Evolutionary conservation across 352 stramenopile species (phyloP), one percentile per base, ranked within the genome.

Genomic region (Blastocystis sp.): DNA sequence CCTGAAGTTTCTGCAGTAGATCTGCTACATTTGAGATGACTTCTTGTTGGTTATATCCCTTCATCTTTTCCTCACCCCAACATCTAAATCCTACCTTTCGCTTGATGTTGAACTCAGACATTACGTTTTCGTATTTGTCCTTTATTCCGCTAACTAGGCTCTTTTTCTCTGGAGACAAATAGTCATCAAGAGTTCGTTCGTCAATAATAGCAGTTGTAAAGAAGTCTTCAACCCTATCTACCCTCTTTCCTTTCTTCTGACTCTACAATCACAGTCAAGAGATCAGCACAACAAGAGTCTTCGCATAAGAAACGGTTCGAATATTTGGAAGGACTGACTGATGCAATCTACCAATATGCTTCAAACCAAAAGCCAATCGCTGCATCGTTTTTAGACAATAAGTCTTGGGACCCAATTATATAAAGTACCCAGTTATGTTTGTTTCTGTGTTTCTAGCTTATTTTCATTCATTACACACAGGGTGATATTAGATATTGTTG

Each of bases 31-130:
- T 24, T 11, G 37, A 22, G 13, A 37, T 59, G 9, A 79, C 37
- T 13, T 57, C 37, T 22, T 79, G 13, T 27, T 58, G 30, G 24
- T 79, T 79, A 42, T 79, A 79, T 58, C 9, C 40, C 15, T 79
- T 79, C 35, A 79, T 56, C 68, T 79, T 62, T 11, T 22, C 0
- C 5, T 79, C 4, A 60, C 13, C 6, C 42, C 40, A 6, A 17
- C 35, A 13, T 5, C 68, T 59, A 59, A 70, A 13, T 60, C 17
- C 1, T 15, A 79, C 68, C 44, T 79, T 79, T 30, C 44, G 37
- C n/a, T 79, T 79, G 68, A 79, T 79, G 33, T 79, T 79, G 44
- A 58, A 79, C 22, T 79, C 68, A 24, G 68, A 79, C 13, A 57
- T 79, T 42, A 40, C 42, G 15, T 79, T 79, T 24, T 42, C 22